Conservation (phyloP, 805 yeast genomes). For the Metschnikowia kofuensis region DNA sequence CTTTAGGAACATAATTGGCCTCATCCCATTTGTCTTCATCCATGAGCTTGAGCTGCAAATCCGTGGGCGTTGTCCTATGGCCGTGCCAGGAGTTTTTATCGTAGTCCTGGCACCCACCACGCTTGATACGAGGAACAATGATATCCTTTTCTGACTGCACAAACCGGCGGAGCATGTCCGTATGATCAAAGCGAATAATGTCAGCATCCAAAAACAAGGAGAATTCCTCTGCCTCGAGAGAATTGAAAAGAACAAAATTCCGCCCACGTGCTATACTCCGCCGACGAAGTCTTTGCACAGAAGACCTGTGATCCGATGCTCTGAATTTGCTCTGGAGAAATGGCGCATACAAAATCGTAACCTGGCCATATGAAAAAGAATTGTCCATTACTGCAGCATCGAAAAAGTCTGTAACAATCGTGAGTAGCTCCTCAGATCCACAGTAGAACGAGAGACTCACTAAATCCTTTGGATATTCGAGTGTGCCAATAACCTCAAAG, state of each 20-base stretch:
- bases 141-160: slow-evolving; percentile 30
- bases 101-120: slow-evolving; percentile 29
- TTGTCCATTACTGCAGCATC: slow-evolving; percentile 3
- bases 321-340: slow-evolving; percentile 13
- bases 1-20: slow-evolving; percentile 35
- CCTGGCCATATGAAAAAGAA: slow-evolving; percentile 7
- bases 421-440: slow-evolving; percentile 28
- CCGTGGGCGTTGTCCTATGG: slow-evolving; percentile 29
- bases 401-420: slow-evolving; percentile 19
- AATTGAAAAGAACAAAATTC: slow-evolving; percentile 30
- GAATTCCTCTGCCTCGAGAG: slow-evolving; percentile 29
- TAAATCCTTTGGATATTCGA: slow-evolving; percentile 22
- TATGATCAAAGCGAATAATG: slow-evolving; percentile 23
- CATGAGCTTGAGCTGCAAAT: slow-evolving; percentile 13
- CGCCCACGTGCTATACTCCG: slow-evolving; percentile 37
- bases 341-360: slow-evolving; percentile 14
- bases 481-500: slow-evolving; percentile 24
- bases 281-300: slow-evolving; percentile 33
- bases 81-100: slow-evolving; percentile 44
- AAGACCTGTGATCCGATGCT: slow-evolving; percentile 8
- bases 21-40: slow-evolving; percentile 23
- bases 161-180: slow-evolving; percentile 26
- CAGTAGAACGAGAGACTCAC: slow-evolving; percentile 30
- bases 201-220: slow-evolving; percentile 40
- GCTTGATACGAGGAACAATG: slow-evolving; percentile 34